Base-by-base conservation (phyloP, 2,329 filamentous ascomycete genomes). In the Ascochyta koolunga region DNA sequence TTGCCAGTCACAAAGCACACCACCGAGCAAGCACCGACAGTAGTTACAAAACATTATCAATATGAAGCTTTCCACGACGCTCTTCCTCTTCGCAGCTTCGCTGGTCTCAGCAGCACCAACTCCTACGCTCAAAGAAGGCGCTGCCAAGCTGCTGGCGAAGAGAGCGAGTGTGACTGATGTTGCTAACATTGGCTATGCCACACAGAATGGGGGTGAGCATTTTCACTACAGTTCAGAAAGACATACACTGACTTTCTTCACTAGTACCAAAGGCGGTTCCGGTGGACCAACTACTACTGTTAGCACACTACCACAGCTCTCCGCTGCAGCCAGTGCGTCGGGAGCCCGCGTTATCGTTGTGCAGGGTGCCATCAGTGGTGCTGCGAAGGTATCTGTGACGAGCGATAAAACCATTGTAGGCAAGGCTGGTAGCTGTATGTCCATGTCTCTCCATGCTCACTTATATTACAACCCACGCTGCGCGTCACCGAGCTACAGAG, bases 251-350 rank as follows among this genome's bases (percentile, higher is more conserved):
- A 58, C 10, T n/a, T 8, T 15, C 10, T 24, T 4, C 19, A 0
- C 9, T 8, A 61, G 80, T 43, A 84, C 82, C 3, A 83, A 76
- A n/a, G 83, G 82, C 37, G 82, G 83, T 44, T 69, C 76, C 9
- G 80, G 79, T 16, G 82, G 82, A 25, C 74, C 78, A 1, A 82
- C 80, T 8, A 80, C 79, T 11, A 84, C 82, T 2, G 83, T 86
- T 45, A 80, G 79, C 31, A 78, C 76, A 4, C 77, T 83, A 15
- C 76, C 79, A 21, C 71, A 78, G 21, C 78, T 85, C 56, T 78
- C 77, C 2, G 70, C 77, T 0, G 82, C 82, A 3, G 82, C 81
- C 19, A 64, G 61, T 37, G 48, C 52, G 11, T 43, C 61, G 2
- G 66, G 66, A 13, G 46, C 61, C n/a, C 29, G 47, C 13, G 52